Evolutionary conservation across 2,329 filamentous ascomycete genomes (phyloP).

Genomic region (Fusarium sarcochroum): DNA sequence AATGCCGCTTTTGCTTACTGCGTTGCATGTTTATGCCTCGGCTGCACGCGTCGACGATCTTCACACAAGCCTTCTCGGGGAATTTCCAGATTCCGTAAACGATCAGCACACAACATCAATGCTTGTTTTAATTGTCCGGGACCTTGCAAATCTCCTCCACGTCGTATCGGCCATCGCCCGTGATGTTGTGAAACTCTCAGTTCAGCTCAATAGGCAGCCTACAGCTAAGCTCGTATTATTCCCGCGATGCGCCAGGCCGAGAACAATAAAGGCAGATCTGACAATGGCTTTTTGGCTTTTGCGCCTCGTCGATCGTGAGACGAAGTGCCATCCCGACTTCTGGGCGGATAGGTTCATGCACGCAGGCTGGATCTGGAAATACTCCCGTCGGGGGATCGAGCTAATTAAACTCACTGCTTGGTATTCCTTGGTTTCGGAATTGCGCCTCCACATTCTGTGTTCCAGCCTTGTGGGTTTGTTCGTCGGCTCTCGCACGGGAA

Average conservation of each 20-base stretch:
- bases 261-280: not conserved
- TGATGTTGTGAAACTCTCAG: constrained; percentile 33
- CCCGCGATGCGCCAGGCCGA: not conserved
- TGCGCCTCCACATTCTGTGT: constrained; percentile 33
- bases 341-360: constrained; percentile 26
- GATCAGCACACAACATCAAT: constrained; percentile 28
- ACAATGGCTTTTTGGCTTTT: not conserved
- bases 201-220: constrained; percentile 18
- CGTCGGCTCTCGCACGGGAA: constrained; percentile 2
- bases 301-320: constrained; percentile 18
- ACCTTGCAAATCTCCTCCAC: constrained; percentile 7
- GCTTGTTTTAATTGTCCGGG: constrained; percentile 14
- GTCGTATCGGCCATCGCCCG: constrained; percentile 40
- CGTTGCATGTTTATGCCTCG: constrained; percentile 32
- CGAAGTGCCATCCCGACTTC: constrained; percentile 36
- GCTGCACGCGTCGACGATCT: constrained; percentile 31
- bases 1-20: constrained; percentile 22
- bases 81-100: constrained; percentile 29
- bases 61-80: constrained; percentile 25
- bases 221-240: constrained; percentile 30
- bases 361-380: constrained; percentile 25
- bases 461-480: constrained; percentile 37
- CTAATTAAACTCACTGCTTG: constrained; percentile 23
- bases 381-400: constrained; percentile 22
- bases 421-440: constrained; percentile 24